Percentiles rank a stretch among this genome's conserved stretches.
phyloP scores from a whole-genome alignment of 2,329 filamentous ascomycete genomes.

The Alternaria arborescens region DNA sequence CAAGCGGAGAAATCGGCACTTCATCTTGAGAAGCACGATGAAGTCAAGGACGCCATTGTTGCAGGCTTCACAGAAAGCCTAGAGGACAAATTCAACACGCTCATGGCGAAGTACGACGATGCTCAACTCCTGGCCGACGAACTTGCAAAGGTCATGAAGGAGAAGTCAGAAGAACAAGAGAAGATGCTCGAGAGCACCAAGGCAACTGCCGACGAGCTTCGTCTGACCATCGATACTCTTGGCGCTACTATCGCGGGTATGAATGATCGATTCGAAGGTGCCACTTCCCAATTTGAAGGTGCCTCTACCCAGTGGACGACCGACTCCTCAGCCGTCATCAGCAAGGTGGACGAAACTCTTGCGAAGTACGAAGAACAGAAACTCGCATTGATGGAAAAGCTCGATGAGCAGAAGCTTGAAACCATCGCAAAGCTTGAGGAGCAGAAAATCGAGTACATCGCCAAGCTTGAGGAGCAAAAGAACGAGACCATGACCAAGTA shows the following conservation, averaged over 20 bases:
- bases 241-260: conserved; percentile 66
- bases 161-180: conserved; percentile 75
- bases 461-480: conserved; percentile 79
- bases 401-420: conserved; percentile 52
- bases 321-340: conserved; percentile 86
- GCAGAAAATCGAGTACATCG: conserved; percentile 72
- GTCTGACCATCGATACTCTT: conserved; percentile 83
- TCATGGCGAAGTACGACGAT: conserved; percentile 89
- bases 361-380: conserved; percentile 80
- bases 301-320: conserved; percentile 86
- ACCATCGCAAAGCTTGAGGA: conserved; percentile 75
- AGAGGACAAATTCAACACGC: conserved; percentile 80
- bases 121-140: conserved; percentile 78
- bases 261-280: conserved; percentile 74
- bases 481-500: conserved; percentile 71
- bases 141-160: conserved; percentile 75
- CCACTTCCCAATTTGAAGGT: conserved; percentile 81
- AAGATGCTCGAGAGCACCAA: conserved; percentile 79
- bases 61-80: conserved; percentile 65
- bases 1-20: conserved; percentile 68
- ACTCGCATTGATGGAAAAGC: conserved; percentile 77
- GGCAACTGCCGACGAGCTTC: conserved; percentile 84
- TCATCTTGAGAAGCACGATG: conserved; percentile 66
- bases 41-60: conserved; percentile 64
- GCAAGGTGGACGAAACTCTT: conserved; percentile 80